Conservation (phyloP, 2,329 filamentous ascomycete species). For the Monosporascus sp. region DNA sequence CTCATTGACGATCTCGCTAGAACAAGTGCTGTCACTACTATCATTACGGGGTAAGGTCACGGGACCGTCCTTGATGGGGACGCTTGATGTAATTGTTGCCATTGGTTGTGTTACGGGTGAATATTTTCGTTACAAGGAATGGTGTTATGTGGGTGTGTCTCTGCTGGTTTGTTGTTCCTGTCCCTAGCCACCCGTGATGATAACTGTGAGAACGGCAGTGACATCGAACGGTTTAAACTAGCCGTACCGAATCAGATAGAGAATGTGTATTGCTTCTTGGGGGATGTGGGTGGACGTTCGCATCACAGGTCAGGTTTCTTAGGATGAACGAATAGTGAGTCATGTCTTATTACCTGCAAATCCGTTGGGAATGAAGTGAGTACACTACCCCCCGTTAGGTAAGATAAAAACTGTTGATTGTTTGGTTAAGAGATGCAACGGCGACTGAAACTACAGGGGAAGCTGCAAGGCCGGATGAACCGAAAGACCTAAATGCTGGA, state of each 20-base stretch:
- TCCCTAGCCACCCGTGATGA: background rate
- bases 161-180: background rate
- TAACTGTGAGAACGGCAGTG: background rate
- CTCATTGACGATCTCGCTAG: slow-evolving; percentile 28
- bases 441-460: background rate
- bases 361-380: background rate
- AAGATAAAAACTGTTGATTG: background rate
- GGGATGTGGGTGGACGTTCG: background rate
- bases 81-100: background rate
- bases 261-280: background rate
- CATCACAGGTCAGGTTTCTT: background rate
- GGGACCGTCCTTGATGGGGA: background rate
- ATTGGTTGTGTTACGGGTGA: background rate
- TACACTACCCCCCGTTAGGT: background rate
- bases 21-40: slow-evolving; percentile 29
- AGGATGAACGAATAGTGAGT: background rate
- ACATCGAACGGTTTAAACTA: background rate
- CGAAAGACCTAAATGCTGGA: background rate
- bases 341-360: background rate
- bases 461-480: background rate
- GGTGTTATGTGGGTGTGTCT: background rate
- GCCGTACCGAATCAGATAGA: background rate
- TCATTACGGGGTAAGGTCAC: slow-evolving; percentile 12
- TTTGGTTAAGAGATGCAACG: background rate
- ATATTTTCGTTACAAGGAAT: background rate